These are phyloP conservation scores for Carex sylvatica DNA, from an alignment of 202 grass and related monocot genomes.

Conservation along the genomic window DNA sequence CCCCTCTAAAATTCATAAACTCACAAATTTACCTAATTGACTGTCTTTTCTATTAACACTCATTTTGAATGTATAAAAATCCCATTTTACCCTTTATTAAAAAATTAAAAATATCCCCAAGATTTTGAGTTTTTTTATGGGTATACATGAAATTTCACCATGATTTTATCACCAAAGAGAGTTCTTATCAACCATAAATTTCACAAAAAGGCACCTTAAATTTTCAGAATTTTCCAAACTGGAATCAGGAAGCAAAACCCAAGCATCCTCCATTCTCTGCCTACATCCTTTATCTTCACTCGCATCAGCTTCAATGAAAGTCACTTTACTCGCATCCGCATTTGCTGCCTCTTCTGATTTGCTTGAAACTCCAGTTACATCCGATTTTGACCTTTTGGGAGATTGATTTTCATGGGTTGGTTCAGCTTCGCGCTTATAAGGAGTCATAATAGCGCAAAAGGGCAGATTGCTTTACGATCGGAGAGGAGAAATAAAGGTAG, in stretches of 20 bases:
- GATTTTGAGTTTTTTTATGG: too few species aligned
- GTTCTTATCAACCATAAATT: not conserved
- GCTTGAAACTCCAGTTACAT: conserved; percentile 6
- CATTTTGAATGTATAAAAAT: too few species aligned
- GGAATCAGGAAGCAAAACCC: conserved; percentile 60
- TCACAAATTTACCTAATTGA: too few species aligned
- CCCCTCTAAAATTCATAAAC: too few species aligned
- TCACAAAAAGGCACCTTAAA: conserved; percentile 44
- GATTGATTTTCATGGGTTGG: conserved; percentile 15
- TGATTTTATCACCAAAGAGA: too few species aligned
- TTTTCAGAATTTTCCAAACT: conserved; percentile 39
- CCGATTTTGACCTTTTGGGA: conserved; percentile 41
- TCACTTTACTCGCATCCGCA: conserved; percentile 28
- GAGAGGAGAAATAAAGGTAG: not conserved
- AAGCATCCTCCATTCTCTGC: conserved; percentile 81
- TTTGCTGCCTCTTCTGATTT: conserved; percentile 22
- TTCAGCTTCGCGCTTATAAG: conserved; percentile 58
- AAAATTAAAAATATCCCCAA: too few species aligned
- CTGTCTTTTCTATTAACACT: too few species aligned
- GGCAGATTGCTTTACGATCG: not conserved
- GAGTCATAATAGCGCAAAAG: conserved; percentile 34
- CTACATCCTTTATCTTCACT: conserved; percentile 87
- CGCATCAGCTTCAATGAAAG: conserved; percentile 57
- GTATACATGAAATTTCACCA: too few species aligned
- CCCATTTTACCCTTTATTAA: too few species aligned